These are phyloP conservation scores for Nothophytophthora sp. DNA, from an alignment of 352 stramenopile species.

Conservation along the genomic window DNA sequence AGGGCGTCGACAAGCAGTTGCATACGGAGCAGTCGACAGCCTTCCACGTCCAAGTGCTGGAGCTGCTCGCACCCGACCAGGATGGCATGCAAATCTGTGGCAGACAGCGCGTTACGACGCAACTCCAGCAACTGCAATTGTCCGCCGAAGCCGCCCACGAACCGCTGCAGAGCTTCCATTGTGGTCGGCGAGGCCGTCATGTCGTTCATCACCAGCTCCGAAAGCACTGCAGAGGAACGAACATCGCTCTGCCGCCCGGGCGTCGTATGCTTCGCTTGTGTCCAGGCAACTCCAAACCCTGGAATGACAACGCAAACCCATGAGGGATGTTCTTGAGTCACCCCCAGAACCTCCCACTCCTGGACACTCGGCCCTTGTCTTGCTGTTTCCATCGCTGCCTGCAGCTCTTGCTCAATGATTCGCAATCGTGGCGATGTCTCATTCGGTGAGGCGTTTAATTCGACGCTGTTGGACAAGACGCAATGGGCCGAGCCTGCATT, in stretches of 20 bases:
- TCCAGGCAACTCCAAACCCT: slow-evolving; percentile 29
- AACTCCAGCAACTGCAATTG: slow-evolving; percentile 27
- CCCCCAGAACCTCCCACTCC: slow-evolving; percentile 29
- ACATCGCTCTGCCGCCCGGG: slow-evolving; percentile 7
- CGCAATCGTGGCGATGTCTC: slow-evolving; percentile 16
- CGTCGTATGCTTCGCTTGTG: slow-evolving; percentile 19
- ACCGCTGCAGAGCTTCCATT: slow-evolving; percentile 20
- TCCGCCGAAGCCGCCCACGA: slow-evolving; percentile 22
- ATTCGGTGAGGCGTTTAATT: slow-evolving; percentile 21
- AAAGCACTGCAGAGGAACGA: slow-evolving; percentile 10
- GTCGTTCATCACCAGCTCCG: slow-evolving; percentile 33
- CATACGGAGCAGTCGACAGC: slow-evolving; percentile 29
- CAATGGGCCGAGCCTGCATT: slow-evolving; percentile 8
- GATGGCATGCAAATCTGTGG: slow-evolving; percentile 31
- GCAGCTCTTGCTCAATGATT: slow-evolving; percentile 25
- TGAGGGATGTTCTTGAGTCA: slow-evolving; percentile 1
- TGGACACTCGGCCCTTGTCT: slow-evolving; percentile 4
- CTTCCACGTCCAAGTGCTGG: slow-evolving; percentile 28
- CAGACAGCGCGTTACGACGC: slow-evolving; percentile 24
- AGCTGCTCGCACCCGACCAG: slow-evolving; percentile 21
- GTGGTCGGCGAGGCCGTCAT: slow-evolving; percentile 22
- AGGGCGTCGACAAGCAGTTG: slow-evolving; percentile 35
- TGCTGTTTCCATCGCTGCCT: not conserved
- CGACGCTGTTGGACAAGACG: slow-evolving; percentile 18
- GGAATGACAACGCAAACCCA: slow-evolving; percentile 33